phyloP scores from a whole-genome alignment of 2,329 filamentous ascomycete species.

The Pseudocercospora fijiensis region DNA sequence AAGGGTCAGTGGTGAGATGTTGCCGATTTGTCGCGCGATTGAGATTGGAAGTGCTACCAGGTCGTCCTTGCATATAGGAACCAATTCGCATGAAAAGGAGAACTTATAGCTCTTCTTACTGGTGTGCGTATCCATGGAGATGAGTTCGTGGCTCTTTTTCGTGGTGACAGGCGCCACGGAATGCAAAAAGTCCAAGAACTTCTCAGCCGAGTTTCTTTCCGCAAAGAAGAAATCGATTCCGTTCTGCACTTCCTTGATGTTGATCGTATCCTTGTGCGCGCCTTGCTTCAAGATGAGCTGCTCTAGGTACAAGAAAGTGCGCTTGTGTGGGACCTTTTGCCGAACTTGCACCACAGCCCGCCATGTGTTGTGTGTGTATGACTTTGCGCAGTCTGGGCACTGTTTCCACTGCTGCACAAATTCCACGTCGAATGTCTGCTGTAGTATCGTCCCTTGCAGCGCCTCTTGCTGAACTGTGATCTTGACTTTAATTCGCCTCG shows the following conservation, averaged over 20 bases:
- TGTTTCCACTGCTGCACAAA: conserved; percentile 90
- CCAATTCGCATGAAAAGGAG: conserved; percentile 80
- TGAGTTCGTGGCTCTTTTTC: conserved; percentile 88
- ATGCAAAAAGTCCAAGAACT: conserved; percentile 85
- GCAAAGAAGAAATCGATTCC: conserved; percentile 96
- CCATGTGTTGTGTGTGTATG: conserved; percentile 96
- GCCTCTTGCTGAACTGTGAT: conserved; percentile 82
- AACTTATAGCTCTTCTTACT: conserved; percentile 93
- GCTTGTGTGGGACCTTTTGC: conserved; percentile 95
- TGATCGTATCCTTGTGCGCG: conserved; percentile 89
- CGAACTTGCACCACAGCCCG: conserved; percentile 89
- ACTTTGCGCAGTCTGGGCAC: conserved; percentile 92
- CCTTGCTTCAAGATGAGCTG: conserved; percentile 94
- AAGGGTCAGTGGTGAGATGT: conserved; percentile 81
- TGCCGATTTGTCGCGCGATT: conserved; percentile 80
- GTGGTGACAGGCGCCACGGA: conserved; percentile 75
- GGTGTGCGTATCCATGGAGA: conserved; percentile 90
- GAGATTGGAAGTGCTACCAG: conserved; percentile 89
- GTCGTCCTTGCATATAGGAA: conserved; percentile 97
- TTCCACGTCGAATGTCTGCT: conserved; percentile 93
- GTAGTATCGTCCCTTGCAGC: conserved; percentile 67
- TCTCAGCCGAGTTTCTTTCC: conserved; percentile 84
- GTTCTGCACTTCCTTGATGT: conserved; percentile 95
- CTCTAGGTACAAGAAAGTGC: conserved; percentile 79
- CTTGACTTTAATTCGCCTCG: conserved; percentile 86